These are phyloP conservation scores for Pichia sp. DNA, from an alignment of 1,139 yeast genomes.

Conservation along the genomic window DNA sequence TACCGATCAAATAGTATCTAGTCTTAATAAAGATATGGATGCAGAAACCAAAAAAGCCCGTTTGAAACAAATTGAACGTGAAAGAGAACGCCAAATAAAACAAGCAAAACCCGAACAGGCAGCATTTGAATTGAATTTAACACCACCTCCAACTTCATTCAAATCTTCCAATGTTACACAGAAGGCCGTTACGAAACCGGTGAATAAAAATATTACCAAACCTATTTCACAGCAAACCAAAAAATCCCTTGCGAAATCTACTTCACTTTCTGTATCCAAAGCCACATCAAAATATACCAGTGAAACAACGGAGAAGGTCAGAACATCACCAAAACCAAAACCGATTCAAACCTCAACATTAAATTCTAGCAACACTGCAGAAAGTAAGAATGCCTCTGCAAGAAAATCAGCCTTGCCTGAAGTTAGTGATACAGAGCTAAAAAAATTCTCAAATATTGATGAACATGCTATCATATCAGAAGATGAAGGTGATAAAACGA, in stretches of 20 bases:
- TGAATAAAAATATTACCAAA: too few relatives aligned
- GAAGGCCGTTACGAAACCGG: background rate
- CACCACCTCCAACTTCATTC: conserved; percentile 2
- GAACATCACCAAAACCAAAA: background rate
- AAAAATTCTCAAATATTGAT: conserved; percentile 7
- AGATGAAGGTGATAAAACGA: background rate
- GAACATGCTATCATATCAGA: background rate
- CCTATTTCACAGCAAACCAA: background rate
- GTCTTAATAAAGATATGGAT: background rate
- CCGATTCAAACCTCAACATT: too few relatives aligned
- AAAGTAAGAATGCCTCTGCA: too few relatives aligned
- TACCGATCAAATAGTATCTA: background rate
- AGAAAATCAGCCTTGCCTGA: background rate
- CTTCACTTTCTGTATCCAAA: background rate
- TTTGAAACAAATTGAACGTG: background rate
- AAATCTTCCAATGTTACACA: background rate
- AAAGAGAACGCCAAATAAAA: conserved; percentile 4
- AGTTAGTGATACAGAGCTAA: conserved; percentile 31
- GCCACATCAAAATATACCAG: background rate
- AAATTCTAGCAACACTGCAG: background rate
- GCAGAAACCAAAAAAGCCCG: background rate
- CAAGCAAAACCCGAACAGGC: conserved; percentile 10
- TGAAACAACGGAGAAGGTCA: background rate
- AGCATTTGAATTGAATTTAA: conserved; percentile 7
- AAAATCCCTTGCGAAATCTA: background rate